Base-by-base conservation (phyloP, 2,329 filamentous ascomycete genomes). In the Paraphoma chrysanthemicola region DNA sequence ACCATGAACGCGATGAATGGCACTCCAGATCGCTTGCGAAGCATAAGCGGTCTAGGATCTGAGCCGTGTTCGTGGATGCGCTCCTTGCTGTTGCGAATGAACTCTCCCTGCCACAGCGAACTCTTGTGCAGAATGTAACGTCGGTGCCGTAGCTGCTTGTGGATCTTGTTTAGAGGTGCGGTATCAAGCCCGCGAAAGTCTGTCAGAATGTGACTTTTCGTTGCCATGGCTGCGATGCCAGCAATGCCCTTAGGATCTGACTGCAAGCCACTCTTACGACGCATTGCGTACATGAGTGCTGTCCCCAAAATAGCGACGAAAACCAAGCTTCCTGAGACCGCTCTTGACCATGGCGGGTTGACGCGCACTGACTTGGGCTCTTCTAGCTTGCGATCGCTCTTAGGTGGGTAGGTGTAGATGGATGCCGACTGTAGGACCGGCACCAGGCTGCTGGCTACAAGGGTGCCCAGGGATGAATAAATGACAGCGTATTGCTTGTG, bases 171-270 rank as follows among this genome's bases (percentile, higher is more conserved):
- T 51, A 88, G 86, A 4, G 82, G 86, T 7, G 86, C 88, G 1
- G 86, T 85, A 69, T 92, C 90, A 77, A 90, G 85, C 54, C 88
- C 88, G 60, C 86, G 87, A 69, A 92, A 92, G 69, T 92, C 90
- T 75, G 87, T 87, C 60, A 92, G 78, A 70, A 92, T 90, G 63
- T 92, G 89, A 60, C 85, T 87, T 58, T 86, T 85, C 2, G 90
- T 89, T 9, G 90, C 89, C 89, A 92, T 91, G 53, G 89, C 86
- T 6, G 90, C 90, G 38, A 92, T 81, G 1, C 90, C 90, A 1
- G 89, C 88, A 49, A 92, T 90, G 6, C 90, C 90, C 63, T 86
- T 87, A 6, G 90, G 89, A 68, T 92, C 88, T 6, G 85, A 85
- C 3, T 87, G 74, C 14, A 92, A 79, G 0, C 90, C 90, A 3